phyloP scores from a whole-genome alignment of 345 rosid genomes.

The Pugionium dolabratum region DNA sequence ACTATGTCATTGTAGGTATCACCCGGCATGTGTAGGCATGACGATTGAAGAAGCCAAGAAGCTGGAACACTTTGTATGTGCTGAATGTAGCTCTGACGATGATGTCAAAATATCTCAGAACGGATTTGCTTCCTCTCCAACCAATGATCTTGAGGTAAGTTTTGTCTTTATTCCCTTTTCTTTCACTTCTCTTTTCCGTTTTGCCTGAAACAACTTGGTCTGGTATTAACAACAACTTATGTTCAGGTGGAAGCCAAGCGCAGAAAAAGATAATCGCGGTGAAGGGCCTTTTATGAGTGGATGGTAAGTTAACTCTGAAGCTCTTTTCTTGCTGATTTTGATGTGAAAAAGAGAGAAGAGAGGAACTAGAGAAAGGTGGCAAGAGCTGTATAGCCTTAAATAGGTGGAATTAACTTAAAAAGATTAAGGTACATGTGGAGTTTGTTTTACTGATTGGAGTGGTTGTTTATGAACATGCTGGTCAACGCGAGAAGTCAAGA shows the following conservation, averaged over 20 bases:
- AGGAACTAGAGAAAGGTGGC: constrained; percentile 5
- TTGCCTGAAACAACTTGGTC: background rate
- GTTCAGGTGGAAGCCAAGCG: constrained; percentile 39
- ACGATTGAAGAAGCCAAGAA: constrained; percentile 77
- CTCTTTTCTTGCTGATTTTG: constrained; percentile 21
- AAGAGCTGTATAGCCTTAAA: constrained; percentile 31
- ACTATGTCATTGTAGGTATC: constrained; percentile 58
- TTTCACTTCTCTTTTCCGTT: background rate
- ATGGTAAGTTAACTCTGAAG: constrained; percentile 16
- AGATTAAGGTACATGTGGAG: too few relatives aligned
- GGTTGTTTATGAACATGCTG: background rate
- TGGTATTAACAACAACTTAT: constrained; percentile 5
- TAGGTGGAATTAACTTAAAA: background rate
- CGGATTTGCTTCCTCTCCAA: constrained; percentile 58
- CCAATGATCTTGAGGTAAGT: constrained; percentile 54
- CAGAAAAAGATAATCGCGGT: constrained; percentile 18
- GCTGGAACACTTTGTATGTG: constrained; percentile 71
- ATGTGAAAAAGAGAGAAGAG: constrained; percentile 23
- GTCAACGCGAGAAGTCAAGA: background rate
- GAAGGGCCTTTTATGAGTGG: background rate
- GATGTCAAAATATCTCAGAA: constrained; percentile 63
- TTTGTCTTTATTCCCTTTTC: background rate
- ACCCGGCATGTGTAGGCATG: constrained; percentile 88
- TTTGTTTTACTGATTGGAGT: background rate
- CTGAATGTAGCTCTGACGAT: constrained; percentile 66